Base-by-base conservation (phyloP, 208 protist species). In the Crithidia thermophila region DNA sequence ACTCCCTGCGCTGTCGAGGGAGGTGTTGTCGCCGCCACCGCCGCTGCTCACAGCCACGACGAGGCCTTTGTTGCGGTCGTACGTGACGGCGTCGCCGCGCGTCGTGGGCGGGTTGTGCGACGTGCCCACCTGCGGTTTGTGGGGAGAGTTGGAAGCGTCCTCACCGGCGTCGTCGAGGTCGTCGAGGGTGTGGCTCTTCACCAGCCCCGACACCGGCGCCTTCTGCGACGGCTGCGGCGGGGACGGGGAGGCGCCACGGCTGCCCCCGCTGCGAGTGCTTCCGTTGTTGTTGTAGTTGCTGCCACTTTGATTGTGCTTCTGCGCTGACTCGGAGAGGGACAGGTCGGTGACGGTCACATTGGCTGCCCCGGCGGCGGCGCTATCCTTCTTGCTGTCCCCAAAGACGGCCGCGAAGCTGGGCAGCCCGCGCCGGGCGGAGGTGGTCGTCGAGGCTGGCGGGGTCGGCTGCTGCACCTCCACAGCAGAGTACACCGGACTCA, bases 81-180 rank as follows among this genome's bases (percentile, higher is more conserved):
- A n/a, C n/a, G n/a, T n/a, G n/a, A n/a, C n/a, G n/a, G n/a, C n/a
- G n/a, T n/a, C n/a, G n/a, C n/a, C 21, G 27, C 52, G 30, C 20
- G 5, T 23, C 14, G 30, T 14, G 36, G 36, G 36, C 36, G 36
- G 36, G 36, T 11, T 6, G 36, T 39, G 36, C 11, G 36, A 14
- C 36, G 36, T 11, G 36, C 11, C 36, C 36, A n/a, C n/a, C n/a
- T n/a, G n/a, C n/a, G n/a, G n/a, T 28, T n/a, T 23, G n/a, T 3
- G 13, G n/a, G 21, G 11, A 3, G 9, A 40, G 58, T 18, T 39
- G 10, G 28, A 13, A 25, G 31, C 42, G 21, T 55, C 49, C 43
- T 62, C 68, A 33, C 16, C 42, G 25, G 51, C 53, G 51, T 75
- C 46, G 45, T 67, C 60, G 33, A 75, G 53, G 31, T 68, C 60